Evolutionary conservation across 148 eudicot species (phyloP).

Genomic region (Rhododendron williamsianum): DNA sequence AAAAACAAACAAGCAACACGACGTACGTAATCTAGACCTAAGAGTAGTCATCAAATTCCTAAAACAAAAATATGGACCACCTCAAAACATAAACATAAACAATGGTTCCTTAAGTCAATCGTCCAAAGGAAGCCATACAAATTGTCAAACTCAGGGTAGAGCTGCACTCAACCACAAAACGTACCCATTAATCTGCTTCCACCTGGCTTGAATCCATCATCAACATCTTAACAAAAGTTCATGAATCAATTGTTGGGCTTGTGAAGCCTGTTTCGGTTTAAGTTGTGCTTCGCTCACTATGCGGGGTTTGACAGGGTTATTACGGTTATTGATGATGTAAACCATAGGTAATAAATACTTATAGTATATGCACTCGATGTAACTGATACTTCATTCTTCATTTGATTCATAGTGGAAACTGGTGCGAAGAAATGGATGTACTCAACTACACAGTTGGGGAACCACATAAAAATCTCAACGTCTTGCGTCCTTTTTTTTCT

Average conservation of each 20-base stretch:
- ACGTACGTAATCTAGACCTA: neutral
- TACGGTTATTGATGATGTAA: neutral
- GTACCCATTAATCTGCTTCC: neutral
- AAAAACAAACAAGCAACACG: neutral
- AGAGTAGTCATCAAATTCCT: neutral
- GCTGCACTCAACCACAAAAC: neutral
- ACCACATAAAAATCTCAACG: neutral
- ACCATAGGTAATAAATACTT: neutral
- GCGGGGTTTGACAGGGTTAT: neutral
- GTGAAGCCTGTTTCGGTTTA: neutral
- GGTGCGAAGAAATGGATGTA: neutral
- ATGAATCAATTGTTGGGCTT: neutral
- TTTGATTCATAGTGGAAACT: neutral
- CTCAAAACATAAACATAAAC: neutral
- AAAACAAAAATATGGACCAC: neutral
- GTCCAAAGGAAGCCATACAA: neutral
- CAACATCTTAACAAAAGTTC: neutral
- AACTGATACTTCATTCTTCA: neutral
- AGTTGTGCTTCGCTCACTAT: neutral
- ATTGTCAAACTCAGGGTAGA: neutral
- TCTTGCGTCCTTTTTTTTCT: neutral
- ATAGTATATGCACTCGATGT: neutral
- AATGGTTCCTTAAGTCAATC: neutral
- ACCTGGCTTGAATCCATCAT: neutral
- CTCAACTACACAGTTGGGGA: neutral